phyloP scores from a whole-genome alignment of 306 rosid genomes.

The Cicer cuneatum region DNA sequence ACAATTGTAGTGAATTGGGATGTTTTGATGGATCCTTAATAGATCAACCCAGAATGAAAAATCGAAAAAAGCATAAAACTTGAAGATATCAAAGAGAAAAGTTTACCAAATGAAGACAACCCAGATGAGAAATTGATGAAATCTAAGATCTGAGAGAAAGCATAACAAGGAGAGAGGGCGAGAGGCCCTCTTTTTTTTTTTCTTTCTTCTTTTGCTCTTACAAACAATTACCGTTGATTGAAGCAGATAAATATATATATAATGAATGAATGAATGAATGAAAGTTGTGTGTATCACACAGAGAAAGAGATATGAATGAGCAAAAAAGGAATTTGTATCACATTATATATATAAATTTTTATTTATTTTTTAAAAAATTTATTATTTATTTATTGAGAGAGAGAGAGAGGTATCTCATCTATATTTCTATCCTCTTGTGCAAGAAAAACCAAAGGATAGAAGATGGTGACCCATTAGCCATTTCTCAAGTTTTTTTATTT shows the following conservation, averaged over 20 bases:
- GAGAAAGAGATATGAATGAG: constrained; percentile 51
- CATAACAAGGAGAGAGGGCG: constrained; percentile 85
- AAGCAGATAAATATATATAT: constrained; percentile 54
- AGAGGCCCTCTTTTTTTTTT: constrained; percentile 65
- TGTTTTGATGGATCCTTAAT: constrained; percentile 40
- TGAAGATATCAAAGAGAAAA: constrained; percentile 38
- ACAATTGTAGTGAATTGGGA: constrained; percentile 28
- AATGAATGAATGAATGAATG: constrained; percentile 26
- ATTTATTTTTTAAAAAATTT: neutral
- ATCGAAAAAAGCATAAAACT: constrained; percentile 40
- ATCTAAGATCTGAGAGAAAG: constrained; percentile 89
- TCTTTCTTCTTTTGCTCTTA: constrained; percentile 43
- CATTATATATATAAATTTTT: constrained; percentile 11
- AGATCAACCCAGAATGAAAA: constrained; percentile 56
- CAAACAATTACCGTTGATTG: constrained; percentile 58
- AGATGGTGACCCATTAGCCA: constrained; percentile 57
- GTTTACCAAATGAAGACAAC: constrained; percentile 70
- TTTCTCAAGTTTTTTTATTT: constrained; percentile 41
- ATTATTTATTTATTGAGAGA: constrained; percentile 33
- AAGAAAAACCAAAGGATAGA: constrained; percentile 55
- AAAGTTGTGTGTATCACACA: constrained; percentile 57
- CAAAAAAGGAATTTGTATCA: constrained; percentile 54
- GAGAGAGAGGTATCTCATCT: constrained; percentile 27
- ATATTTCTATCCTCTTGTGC: constrained; percentile 57
- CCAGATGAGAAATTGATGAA: constrained; percentile 67